Base-by-base conservation (phyloP, 768 basidiomycete genomes). In the Amanita pallidorosea region DNA sequence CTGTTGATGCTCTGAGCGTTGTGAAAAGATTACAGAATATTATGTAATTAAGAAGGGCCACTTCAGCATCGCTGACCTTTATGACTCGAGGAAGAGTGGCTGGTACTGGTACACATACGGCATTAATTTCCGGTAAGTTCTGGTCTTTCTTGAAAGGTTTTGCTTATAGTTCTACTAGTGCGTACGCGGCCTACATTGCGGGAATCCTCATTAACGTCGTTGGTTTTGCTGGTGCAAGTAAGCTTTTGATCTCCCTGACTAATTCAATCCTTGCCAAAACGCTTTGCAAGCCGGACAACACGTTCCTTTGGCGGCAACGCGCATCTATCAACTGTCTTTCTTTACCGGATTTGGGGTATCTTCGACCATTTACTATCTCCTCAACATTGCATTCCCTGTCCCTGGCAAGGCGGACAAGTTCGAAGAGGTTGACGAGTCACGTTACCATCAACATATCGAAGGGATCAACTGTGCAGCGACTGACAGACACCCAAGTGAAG, bases 121-220 rank as follows among this genome's bases (percentile, higher is more conserved):
- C 1, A 61, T 88, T 61, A 89, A 90, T 67, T 74, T 82, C 65
- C 71, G 83, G 75, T 85, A 59, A 48, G 67, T 47, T 31, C 17
- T 20, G 47, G 57, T 47, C 12, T 51, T 8, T 46, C 18, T 37
- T 54, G 29, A 38, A 51, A 55, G 7, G 11, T 34, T 18, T 45
- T 18, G 27, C 49, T 31, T 25, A 15, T 41, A 48, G 18, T 53
- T 27, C 35, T n/a, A 31, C 25, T 44, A 80, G 79, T 27, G 81
- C 83, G 5, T 85, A 84, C 54, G 71, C 72, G 0, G 79, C 80
- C 2, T 86, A 87, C 61, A 70, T 84, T 49, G 60, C 80, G 36
- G 87, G 89, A n/a, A 87, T 92, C 55, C 70, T 85, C 7, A 83
- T 90, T 63, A 91, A 91, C 62, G 79, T 87, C 12, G 81, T 86